Conservation (phyloP, 2,329 filamentous ascomycete species). For the Paramyrothecium sp. region DNA sequence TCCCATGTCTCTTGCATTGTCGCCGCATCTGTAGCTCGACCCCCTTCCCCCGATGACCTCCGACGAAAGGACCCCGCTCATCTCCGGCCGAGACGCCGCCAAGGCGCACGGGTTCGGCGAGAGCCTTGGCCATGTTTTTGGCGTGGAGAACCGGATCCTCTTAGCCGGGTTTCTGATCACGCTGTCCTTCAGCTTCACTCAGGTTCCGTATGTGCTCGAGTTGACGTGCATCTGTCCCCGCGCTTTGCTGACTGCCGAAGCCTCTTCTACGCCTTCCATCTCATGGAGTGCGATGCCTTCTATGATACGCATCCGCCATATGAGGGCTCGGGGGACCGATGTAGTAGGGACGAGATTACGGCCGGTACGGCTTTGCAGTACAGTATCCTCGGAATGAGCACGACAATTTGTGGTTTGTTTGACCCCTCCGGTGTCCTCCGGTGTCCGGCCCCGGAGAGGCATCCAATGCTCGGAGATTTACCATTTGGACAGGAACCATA, state of each 20-base stretch:
- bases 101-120: neutral
- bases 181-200: conserved; percentile 46
- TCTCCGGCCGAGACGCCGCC: conserved; percentile 3
- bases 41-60: conserved; percentile 13
- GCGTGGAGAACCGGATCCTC: conserved; percentile 46
- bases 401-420: conserved; percentile 59
- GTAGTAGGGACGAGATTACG: conserved; percentile 60
- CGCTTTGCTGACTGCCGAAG: conserved; percentile 19
- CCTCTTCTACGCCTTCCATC: conserved; percentile 63
- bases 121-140: conserved; percentile 16
- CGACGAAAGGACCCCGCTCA: conserved; percentile 19
- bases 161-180: conserved; percentile 61
- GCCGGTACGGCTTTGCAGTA: conserved; percentile 63
- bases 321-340: conserved; percentile 49
- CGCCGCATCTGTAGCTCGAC: neutral
- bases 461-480: neutral
- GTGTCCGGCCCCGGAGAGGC: too few relatives aligned
- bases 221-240: too few relatives aligned
- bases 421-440: too few relatives aligned
- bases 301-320: conserved; percentile 58
- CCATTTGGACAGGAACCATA: conserved; percentile 36
- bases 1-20: neutral
- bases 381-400: conserved; percentile 64
- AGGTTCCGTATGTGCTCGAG: conserved; percentile 45
- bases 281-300: conserved; percentile 72